Evolutionary conservation across 208 protist species (phyloP), one percentile per base, ranked within the genome.

Genomic region (Leishmania arabica): DNA sequence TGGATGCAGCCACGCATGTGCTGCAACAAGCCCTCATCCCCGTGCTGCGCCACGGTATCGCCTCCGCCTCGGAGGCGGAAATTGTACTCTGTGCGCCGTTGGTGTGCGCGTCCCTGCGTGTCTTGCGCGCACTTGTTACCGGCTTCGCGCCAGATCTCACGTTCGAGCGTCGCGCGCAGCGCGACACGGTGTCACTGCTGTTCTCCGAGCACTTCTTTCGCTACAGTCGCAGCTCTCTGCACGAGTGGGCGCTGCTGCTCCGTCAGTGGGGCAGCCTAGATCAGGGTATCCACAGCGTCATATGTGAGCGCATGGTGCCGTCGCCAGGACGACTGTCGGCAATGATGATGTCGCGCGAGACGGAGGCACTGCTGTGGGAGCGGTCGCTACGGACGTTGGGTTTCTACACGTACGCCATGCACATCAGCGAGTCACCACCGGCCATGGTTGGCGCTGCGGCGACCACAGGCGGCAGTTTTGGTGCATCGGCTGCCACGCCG

Each of bases 151-250:
- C 85, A 13, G 78, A 81, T 51, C 60, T 85, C 54, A 60, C 64
- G 49, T 78, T 90, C 17, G 80, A 70, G 42, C 81, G 87, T 27
- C 90, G 88, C 21, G 75, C 91, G n/a, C 83, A 88, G 70, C 83
- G 84, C 60, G 85, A 90, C 40, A 27, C 92, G 7, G 37, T 88
- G 68, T 75, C 90, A 37, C 76, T 84, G 47, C 77, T 92, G 66
- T 87, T 86, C 62, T 84, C 74, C 2, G 87, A 88, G 51, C 68
- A 88, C 69, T 91, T 92, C 70, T 92, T 91, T 77, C 80, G 82
- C 70, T 88, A 88, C 78, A 83, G 83, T 37, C 76, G 82, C 45
- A 68, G 76, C 69, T 78, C 85, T 0, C 58, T 92, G 78, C 83
- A 83, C 64, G 81, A 89, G 73, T 95, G 89, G 87, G 54, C 79